A percentile compares a stretch with the other conserved stretches of the same genome.
phyloP scores from a whole-genome alignment of 208 protist species.

The Crithidia brevicula region DNA sequence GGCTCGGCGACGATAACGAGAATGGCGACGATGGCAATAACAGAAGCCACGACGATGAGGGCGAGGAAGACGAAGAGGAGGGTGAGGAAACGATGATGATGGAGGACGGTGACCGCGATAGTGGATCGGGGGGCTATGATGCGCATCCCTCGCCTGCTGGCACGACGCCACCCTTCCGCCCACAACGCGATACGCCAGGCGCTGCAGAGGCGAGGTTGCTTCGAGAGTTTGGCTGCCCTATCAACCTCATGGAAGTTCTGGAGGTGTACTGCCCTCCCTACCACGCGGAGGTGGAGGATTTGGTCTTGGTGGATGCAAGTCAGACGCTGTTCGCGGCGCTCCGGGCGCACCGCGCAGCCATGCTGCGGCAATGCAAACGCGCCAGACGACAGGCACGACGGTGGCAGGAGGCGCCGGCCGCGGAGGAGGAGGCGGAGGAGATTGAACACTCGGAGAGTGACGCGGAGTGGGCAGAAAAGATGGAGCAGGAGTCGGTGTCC shows the following conservation, averaged over 20 bases:
- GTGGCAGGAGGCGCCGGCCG: neutral
- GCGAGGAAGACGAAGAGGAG: conserved; percentile 4
- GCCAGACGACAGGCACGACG: neutral
- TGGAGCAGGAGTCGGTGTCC: conserved; percentile 53
- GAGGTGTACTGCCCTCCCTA: conserved; percentile 87
- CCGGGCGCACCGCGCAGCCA: conserved; percentile 23
- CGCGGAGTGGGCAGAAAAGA: conserved; percentile 28
- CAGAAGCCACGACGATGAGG: neutral
- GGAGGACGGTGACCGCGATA: too few species aligned
- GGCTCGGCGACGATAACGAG: neutral
- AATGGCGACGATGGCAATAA: conserved; percentile 5
- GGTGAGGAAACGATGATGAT: conserved; percentile 7
- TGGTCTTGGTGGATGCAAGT: conserved; percentile 25
- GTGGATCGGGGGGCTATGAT: too few species aligned
- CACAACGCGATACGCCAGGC: neutral
- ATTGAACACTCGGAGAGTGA: conserved; percentile 12
- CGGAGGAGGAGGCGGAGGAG: neutral
- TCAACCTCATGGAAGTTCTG: conserved; percentile 85
- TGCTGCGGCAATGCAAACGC: conserved; percentile 26
- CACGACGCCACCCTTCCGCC: too few species aligned
- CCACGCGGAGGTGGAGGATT: conserved; percentile 35
- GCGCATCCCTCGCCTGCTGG: too few species aligned
- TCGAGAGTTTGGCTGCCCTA: conserved; percentile 50
- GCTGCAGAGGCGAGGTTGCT: conserved; percentile 31
- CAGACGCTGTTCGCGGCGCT: conserved; percentile 21